Evolutionary conservation across 371 early-diverging fungal species (phyloP), one percentile per base, ranked within the genome.

Genomic region (Lichtheimia ornata): DNA sequence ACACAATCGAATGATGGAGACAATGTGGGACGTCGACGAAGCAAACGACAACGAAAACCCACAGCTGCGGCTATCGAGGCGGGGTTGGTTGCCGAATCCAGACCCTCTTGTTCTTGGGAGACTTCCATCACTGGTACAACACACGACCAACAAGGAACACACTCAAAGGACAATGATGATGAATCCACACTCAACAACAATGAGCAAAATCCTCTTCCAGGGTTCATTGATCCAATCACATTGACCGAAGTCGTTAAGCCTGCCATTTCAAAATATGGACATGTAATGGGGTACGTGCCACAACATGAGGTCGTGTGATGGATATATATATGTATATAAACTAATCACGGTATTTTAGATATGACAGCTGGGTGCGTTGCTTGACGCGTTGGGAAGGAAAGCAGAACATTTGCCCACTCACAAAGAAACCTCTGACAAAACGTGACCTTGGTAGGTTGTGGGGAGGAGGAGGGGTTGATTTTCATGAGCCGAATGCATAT

Each of bases 191-290:
- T 7, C 47, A 47, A 22, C 47, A 22, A 47, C 35, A 35, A 71
- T 1, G 35, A 35, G 35, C 35, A 35, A n/a, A 96, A 96, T 73
- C 96, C 96, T n/a, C 73, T 97, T 20, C 92, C 95, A 9, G 95
- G 93, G 0, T 91, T 95, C 65, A 84, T 93, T 47, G 97, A 97
- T 65, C 96, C 96, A 14, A 95, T 97, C 63, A 95, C 95, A 9
- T 70, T 96, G 44, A 95, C 96, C 59, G 89, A 89, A 51, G 92
- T 97, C 17, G 82, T 89, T n/a, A 93, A 91, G 62, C 97, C 97
- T 6, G 96, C 97, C 4, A 95, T 97, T 50, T 95, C 96, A 22
- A 95, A 93, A 57, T 95, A 92, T 67, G 97, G 97, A 22, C 97
- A 96, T 78, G 96, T 97, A 53, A 95, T 95, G 93, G 91, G 91